A percentile compares a stretch with the other conserved stretches of the same genome.
These are phyloP conservation scores for Sarcomyxa edulis DNA, from an alignment of 768 basidiomycete genomes.

Conservation along the genomic window DNA sequence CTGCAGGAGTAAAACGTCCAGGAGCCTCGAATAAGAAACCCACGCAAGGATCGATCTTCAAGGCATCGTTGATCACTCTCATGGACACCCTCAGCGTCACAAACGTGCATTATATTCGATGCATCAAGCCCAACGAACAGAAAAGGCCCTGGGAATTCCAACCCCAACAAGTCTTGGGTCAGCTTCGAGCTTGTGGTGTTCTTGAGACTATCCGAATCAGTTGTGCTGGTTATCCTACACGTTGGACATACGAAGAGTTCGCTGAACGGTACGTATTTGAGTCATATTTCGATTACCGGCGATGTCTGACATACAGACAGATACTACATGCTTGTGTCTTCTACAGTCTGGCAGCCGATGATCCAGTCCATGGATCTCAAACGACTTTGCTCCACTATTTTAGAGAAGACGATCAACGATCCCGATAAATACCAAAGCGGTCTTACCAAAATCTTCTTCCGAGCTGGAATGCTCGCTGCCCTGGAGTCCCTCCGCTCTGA, in stretches of 20 bases:
- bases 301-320: conserved; percentile 35
- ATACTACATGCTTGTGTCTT: conserved; percentile 95
- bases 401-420: conserved; percentile 84
- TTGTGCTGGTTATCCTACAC: conserved; percentile 96
- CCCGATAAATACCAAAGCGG: conserved; percentile 97
- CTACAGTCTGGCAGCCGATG: conserved; percentile 81
- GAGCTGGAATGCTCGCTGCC: conserved; percentile 97
- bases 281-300: conserved; percentile 1
- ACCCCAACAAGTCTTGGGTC: conserved; percentile 91
- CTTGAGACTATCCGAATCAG: conserved; percentile 98
- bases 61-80: conserved; percentile 83
- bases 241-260: conserved; percentile 99
- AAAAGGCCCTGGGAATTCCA: conserved; percentile 97
- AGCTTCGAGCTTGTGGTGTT: conserved; percentile 96
- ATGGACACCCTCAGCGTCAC: conserved; percentile 98
- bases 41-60: conserved; percentile 98
- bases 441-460: conserved; percentile 97
- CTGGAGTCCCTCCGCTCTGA: conserved; percentile 88
- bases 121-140: conserved; percentile 97
- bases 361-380: conserved; percentile 78
- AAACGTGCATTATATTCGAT: conserved; percentile 98
- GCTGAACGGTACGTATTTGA: conserved; percentile 74
- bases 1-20: conserved; percentile 47
- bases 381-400: conserved; percentile 76
- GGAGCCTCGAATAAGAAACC: conserved; percentile 81